Evolutionary conservation across 768 basidiomycete genomes (phyloP).

Genomic region (Trametes cubensis): DNA sequence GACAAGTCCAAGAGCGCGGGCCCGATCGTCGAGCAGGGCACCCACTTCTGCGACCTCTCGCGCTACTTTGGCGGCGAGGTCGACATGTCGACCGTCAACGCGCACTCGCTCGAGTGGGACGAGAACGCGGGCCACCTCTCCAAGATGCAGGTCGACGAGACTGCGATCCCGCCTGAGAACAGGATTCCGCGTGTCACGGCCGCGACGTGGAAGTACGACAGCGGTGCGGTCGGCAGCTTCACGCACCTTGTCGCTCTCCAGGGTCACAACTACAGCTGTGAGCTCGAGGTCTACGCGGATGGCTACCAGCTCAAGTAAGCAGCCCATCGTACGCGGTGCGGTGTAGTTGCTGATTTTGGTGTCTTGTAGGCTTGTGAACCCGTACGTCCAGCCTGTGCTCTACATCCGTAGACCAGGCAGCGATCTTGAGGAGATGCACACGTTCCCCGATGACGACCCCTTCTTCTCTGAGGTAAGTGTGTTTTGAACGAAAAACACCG

Average conservation of each 20-base stretch:
- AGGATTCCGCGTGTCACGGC: slow-evolving; percentile 93
- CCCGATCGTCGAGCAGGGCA: slow-evolving; percentile 89
- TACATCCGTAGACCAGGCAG: slow-evolving; percentile 84
- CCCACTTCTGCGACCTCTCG: slow-evolving; percentile 96
- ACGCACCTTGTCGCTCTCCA: slow-evolving; percentile 91
- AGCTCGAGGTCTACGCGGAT: slow-evolving; percentile 92
- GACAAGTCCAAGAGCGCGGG: slow-evolving; percentile 87
- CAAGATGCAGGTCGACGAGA: slow-evolving; percentile 84
- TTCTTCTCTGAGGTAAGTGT: slow-evolving; percentile 94
- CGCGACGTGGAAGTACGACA: slow-evolving; percentile 96
- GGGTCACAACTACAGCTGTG: slow-evolving; percentile 91
- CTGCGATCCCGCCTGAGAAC: slow-evolving; percentile 79
- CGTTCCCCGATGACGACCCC: slow-evolving; percentile 83
- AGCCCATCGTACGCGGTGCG: neutral
- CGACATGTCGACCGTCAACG: slow-evolving; percentile 75
- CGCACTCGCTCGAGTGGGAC: slow-evolving; percentile 91
- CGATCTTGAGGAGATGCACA: slow-evolving; percentile 69
- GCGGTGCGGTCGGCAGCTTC: slow-evolving; percentile 91
- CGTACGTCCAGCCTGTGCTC: slow-evolving; percentile 89
- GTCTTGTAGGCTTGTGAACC: slow-evolving; percentile 72
- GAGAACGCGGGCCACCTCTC: slow-evolving; percentile 85
- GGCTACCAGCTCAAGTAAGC: slow-evolving; percentile 84
- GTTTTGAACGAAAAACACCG: too few species aligned
- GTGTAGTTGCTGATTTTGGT: slow-evolving; percentile 12
- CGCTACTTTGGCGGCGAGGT: slow-evolving; percentile 98